A percentile compares a stretch with the other conserved stretches of the same genome.
phyloP scores from a whole-genome alignment of 495 filamentous ascomycete genomes.

The Penicillium angulare region DNA sequence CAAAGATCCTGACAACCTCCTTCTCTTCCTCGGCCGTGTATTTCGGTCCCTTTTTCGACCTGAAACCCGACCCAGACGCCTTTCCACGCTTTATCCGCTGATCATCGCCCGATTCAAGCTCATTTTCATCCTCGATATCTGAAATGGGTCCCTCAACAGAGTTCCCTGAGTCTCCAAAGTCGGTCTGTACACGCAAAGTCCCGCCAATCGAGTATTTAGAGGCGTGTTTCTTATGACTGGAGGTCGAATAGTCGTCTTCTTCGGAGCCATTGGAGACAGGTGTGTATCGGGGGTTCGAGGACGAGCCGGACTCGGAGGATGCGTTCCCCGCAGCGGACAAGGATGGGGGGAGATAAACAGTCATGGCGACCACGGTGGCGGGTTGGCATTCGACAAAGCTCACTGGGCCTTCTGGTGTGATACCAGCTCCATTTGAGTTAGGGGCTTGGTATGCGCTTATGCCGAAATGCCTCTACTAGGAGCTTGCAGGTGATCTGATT shows the following conservation, averaged over 20 bases:
- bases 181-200: conserved; percentile 34
- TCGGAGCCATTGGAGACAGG: conserved; percentile 37
- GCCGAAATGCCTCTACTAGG: background rate
- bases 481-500: conserved; percentile 7
- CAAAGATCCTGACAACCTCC: conserved; percentile 69
- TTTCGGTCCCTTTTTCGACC: conserved; percentile 7
- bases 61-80: background rate
- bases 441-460: background rate
- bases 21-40: conserved; percentile 77
- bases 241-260: conserved; percentile 9
- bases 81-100: conserved; percentile 16
- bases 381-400: background rate
- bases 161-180: conserved; percentile 25
- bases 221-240: background rate
- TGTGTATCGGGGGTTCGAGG: conserved; percentile 33
- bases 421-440: background rate
- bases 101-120: conserved; percentile 34
- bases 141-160: conserved; percentile 10
- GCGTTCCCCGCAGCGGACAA: conserved; percentile 27
- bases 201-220: conserved; percentile 17
- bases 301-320: conserved; percentile 27
- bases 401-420: background rate
- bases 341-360: conserved; percentile 25
- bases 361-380: conserved; percentile 15
- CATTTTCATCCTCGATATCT: conserved; percentile 27